Evolutionary conservation across 805 yeast genomes (phyloP).

Genomic region (Myxozyma lipomycoides): DNA sequence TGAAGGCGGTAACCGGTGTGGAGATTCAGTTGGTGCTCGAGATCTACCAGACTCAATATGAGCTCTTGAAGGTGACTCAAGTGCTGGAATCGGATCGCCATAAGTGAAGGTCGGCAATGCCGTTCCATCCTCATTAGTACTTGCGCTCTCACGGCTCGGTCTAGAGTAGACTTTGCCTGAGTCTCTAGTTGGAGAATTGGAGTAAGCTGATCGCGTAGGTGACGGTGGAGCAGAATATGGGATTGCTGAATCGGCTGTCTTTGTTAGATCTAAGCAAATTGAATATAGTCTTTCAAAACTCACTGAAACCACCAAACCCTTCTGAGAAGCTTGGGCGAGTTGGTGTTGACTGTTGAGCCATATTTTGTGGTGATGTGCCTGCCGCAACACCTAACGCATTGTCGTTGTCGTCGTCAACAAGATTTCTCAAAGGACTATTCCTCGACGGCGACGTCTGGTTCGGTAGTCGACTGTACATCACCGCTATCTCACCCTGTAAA

Average conservation of each 20-base stretch:
- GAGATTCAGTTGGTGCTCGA: slow-evolving; percentile 3
- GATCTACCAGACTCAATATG: slow-evolving; percentile 8
- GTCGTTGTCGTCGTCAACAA: not conserved
- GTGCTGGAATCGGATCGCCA: not conserved
- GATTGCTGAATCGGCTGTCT: slow-evolving; percentile 20
- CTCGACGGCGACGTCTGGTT: slow-evolving; percentile 6
- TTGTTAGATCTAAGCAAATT: not conserved
- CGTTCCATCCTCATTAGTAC: not conserved
- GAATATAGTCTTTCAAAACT: no score
- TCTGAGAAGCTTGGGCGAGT: not conserved
- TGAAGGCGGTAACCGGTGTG: not conserved
- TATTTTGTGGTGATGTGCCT: not conserved
- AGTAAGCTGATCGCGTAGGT: slow-evolving; percentile 14
- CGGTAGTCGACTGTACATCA: slow-evolving; percentile 2
- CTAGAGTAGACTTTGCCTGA: slow-evolving; percentile 14
- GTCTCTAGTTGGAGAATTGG: slow-evolving; percentile 8
- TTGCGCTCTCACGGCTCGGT: slow-evolving; percentile 2
- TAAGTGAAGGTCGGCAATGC: not conserved
- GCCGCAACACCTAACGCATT: no score
- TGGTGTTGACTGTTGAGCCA: not conserved
- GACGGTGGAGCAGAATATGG: slow-evolving; percentile 27
- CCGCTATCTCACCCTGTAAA: no score
- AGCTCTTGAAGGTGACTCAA: slow-evolving; percentile 8
- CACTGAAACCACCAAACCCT: not conserved
- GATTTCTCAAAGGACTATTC: not conserved